Evolutionary conservation across 78 protist genomes (phyloP), one percentile per base, ranked within the genome.

Genomic region (Corallochytrium limacisporum): DNA sequence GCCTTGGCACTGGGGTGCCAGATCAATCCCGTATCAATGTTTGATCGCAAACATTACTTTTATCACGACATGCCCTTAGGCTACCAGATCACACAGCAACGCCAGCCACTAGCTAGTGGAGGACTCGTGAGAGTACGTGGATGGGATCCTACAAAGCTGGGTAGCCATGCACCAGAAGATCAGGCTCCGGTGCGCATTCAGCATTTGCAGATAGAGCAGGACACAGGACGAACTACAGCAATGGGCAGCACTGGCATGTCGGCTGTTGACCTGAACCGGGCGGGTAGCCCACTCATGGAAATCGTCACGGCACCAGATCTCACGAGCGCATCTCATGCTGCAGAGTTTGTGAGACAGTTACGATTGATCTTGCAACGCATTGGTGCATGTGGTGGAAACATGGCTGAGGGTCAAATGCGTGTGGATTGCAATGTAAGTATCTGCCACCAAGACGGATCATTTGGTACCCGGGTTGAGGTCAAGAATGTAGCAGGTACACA

Each of bases 41-140:
- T 86, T 28, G 91, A 86, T 55, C 61, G 91, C n/a, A 86, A 86
- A 39, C 91, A 86, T 76, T 86, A 86, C 44, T 86, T 78, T 35
- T 86, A 86, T 61, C 69, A 68, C 46, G 91, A 86, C 53, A 49
- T 86, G 39, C 91, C 91, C 1, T 76, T 49, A 36, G 91, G 88
- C 5, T 86, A 86, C 65, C 91, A 86, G 51, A 86, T 86, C 61
- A 86, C 91, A 13, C 91, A 86, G 49, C 72, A 70, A 9, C 39
- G 28, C 3, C 51, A 24, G 20, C 48, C 44, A 18, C 6, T 59
- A 3, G 37, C 40, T 1, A 3, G 35, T 33, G 48, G 29, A 28
- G 48, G 44, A 15, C n/a, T n/a, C n/a, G n/a, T n/a, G n/a, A n/a
- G n/a, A n/a, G n/a, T n/a, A n/a, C n/a, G n/a, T n/a, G n/a, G n/a